Evolutionary conservation across 2,329 filamentous ascomycete genomes (phyloP).

Genomic region (Lasiodiplodia sp.): DNA sequence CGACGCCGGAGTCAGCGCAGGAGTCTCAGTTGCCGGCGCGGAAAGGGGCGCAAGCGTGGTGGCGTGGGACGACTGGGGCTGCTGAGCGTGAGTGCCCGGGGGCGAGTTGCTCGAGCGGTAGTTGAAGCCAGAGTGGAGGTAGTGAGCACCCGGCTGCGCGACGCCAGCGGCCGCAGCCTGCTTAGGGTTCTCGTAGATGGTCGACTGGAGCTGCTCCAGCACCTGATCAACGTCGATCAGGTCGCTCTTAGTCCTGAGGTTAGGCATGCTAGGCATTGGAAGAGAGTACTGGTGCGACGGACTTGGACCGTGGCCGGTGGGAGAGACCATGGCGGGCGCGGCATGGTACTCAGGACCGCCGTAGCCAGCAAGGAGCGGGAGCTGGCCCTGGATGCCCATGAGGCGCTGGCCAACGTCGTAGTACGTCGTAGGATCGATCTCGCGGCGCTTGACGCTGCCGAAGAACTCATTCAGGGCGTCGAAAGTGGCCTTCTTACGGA

Average conservation of each 20-base stretch:
- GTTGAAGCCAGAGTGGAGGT: conserved; percentile 60
- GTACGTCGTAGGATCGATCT: conserved; percentile 89
- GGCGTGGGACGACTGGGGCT: conserved; percentile 60
- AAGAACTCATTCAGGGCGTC: conserved; percentile 95
- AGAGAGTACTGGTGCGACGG: conserved; percentile 83
- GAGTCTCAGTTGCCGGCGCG: conserved; percentile 66
- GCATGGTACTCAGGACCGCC: conserved; percentile 60
- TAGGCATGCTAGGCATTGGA: conserved; percentile 84
- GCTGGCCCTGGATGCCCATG: conserved; percentile 75
- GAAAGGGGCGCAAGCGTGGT: conserved; percentile 49
- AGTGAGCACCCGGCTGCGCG: conserved; percentile 75
- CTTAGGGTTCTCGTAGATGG: conserved; percentile 91
- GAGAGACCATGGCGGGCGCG: conserved; percentile 62
- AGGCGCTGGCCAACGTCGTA: conserved; percentile 89
- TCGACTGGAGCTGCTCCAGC: conserved; percentile 93
- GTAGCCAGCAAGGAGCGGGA: conserved; percentile 47
- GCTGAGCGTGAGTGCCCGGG: conserved; percentile 46
- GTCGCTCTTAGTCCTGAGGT: conserved; percentile 91
- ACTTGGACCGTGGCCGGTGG: conserved; percentile 59
- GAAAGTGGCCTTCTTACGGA: conserved; percentile 73
- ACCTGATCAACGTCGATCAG: conserved; percentile 93
- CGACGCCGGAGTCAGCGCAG: conserved; percentile 77
- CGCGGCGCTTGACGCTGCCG: conserved; percentile 86
- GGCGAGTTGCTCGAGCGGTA: conserved; percentile 67
- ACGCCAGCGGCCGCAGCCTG: conserved; percentile 80